Evolutionary conservation across 1,284 basidiomycete genomes (phyloP).

Genomic region (Puccinia horiana): DNA sequence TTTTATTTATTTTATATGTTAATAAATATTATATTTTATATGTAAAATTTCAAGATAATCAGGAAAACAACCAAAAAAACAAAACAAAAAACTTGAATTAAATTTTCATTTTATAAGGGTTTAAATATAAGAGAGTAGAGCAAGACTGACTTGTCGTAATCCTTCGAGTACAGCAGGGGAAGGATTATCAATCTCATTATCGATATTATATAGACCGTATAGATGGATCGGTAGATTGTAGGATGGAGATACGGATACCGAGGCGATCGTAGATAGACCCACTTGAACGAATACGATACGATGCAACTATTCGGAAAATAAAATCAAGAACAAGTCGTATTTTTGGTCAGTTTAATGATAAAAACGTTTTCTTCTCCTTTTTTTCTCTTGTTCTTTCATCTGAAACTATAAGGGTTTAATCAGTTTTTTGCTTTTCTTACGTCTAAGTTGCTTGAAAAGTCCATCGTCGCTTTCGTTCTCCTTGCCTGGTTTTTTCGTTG

Average conservation of each 20-base stretch:
- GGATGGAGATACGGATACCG: slow-evolving; percentile 27
- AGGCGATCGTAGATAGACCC: slow-evolving; percentile 32
- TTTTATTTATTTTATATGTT: too few relatives aligned
- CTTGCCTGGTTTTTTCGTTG: not conserved
- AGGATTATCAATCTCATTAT: slow-evolving; percentile 25
- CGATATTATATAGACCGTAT: slow-evolving; percentile 43
- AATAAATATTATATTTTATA: not conserved
- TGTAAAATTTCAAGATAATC: too few relatives aligned
- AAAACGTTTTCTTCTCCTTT: too few relatives aligned
- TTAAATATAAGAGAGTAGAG: not conserved
- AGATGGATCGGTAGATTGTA: slow-evolving; percentile 46
- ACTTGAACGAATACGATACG: slow-evolving; percentile 43
- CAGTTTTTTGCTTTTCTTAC: too few relatives aligned
- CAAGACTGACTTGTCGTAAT: slow-evolving; percentile 28
- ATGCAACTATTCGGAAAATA: slow-evolving; percentile 14
- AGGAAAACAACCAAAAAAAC: too few relatives aligned
- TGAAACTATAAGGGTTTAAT: not conserved
- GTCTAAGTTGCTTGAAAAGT: not conserved
- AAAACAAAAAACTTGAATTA: too few relatives aligned
- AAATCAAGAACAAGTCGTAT: not conserved
- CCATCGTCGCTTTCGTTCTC: not conserved
- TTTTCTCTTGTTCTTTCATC: not conserved
- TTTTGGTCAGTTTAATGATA: not conserved
- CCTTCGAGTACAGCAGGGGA: slow-evolving; percentile 23
- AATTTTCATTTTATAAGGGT: too few relatives aligned